Evolutionary conservation across 352 stramenopile species (phyloP).

Genomic region (Pythium aristosporum): DNA sequence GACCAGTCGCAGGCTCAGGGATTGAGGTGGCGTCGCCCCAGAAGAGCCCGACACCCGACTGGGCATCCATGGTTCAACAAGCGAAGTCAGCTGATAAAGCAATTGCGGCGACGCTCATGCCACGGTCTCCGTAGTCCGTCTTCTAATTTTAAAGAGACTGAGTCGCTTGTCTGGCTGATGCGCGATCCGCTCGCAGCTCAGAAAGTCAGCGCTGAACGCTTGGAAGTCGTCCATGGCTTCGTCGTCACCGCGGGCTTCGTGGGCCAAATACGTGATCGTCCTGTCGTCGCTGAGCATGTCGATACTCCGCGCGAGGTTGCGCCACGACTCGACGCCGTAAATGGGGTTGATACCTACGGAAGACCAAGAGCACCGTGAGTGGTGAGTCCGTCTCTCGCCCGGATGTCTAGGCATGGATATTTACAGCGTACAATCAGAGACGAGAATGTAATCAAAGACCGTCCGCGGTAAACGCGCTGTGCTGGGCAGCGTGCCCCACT

Average conservation of each 20-base stretch:
- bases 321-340: conserved; percentile 79
- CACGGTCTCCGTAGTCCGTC: neutral
- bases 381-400: neutral
- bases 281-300: conserved; percentile 42
- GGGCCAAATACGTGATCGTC: conserved; percentile 68
- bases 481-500: conserved; percentile 46
- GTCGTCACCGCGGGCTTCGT: conserved; percentile 73
- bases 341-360: conserved; percentile 75
- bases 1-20: neutral
- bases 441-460: conserved; percentile 61
- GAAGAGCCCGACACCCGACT: conserved; percentile 5
- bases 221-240: conserved; percentile 73
- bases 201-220: conserved; percentile 34
- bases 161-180: conserved; percentile 36
- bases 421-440: conserved; percentile 68
- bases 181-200: conserved; percentile 46
- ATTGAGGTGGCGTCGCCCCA: conserved; percentile 4
- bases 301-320: conserved; percentile 72
- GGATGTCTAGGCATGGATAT: neutral
- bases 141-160: conserved; percentile 53
- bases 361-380: neutral
- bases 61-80: neutral
- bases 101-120: conserved; percentile 2
- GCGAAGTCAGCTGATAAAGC: neutral
- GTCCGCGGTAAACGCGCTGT: conserved; percentile 22